Percentiles rank a stretch among this genome's conserved stretches.
phyloP scores from a whole-genome alignment of 306 rosid genomes.

The Ceratonia siliqua region DNA sequence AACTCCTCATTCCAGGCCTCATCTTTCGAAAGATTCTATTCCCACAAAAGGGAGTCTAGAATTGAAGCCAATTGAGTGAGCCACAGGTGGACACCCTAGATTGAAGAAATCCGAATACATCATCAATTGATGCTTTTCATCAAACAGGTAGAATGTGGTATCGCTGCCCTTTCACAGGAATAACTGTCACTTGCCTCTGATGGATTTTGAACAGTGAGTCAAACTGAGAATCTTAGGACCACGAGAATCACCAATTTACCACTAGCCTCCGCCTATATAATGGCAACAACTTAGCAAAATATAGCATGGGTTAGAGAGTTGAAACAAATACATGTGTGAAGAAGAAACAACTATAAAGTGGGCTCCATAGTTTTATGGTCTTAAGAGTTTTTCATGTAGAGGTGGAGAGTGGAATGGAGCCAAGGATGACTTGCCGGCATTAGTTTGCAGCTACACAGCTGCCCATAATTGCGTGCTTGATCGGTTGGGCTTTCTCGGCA shows the following conservation, averaged over 20 bases:
- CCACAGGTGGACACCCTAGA: conserved; percentile 10
- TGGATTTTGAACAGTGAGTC: conserved; percentile 11
- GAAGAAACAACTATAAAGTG: background rate
- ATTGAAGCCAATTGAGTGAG: conserved; percentile 26
- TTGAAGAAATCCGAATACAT: conserved; percentile 25
- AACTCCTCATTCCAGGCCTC: background rate
- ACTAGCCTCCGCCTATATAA: conserved; percentile 9
- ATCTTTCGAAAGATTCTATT: conserved; percentile 32
- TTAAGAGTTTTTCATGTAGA: conserved; percentile 38
- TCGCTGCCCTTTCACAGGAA: conserved; percentile 20
- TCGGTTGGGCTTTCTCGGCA: conserved; percentile 23
- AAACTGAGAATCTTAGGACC: conserved; percentile 30
- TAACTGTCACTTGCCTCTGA: conserved; percentile 8
- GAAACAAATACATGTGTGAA: background rate
- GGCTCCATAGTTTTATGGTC: conserved; percentile 4
- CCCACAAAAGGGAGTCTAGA: conserved; percentile 36
- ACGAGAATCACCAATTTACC: conserved; percentile 27
- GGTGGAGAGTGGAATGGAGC: conserved; percentile 46
- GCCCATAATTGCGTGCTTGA: background rate
- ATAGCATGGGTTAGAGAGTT: background rate
- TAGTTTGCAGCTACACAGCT: background rate
- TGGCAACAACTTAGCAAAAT: background rate
- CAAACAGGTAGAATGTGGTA: background rate
- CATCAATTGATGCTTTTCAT: conserved; percentile 18
- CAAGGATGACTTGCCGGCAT: conserved; percentile 56